phyloP scores from a whole-genome alignment of 352 stramenopile genomes.

The Phytophthora constricta region DNA sequence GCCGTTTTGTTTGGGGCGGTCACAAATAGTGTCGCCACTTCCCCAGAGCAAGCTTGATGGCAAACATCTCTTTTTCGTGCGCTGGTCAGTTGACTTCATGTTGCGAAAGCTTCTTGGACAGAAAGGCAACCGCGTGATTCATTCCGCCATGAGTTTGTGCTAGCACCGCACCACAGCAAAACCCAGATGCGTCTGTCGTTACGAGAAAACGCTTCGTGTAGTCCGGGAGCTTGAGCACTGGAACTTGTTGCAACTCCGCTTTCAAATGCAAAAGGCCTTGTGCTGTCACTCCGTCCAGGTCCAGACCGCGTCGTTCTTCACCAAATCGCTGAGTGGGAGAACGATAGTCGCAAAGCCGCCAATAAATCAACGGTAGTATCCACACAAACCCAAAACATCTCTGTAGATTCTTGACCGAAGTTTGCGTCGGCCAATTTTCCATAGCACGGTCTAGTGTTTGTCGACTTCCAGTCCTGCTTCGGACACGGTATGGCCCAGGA shows the following conservation, averaged over 20 bases:
- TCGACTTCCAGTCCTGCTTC: conserved; percentile 27
- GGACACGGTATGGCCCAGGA: conserved; percentile 37
- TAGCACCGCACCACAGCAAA: conserved; percentile 7
- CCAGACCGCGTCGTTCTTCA: conserved; percentile 27
- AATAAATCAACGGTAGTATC: conserved; percentile 45
- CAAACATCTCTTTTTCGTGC: conserved; percentile 18
- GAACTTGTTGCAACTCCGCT: conserved; percentile 30
- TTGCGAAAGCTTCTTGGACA: conserved; percentile 3
- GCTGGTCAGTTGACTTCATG: conserved; percentile 9
- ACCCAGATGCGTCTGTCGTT: conserved; percentile 39
- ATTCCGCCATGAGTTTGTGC: background rate
- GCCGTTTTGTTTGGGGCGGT: no score
- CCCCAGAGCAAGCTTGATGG: conserved; percentile 6
- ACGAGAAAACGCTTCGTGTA: conserved; percentile 32
- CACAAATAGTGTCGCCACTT: conserved; percentile 17
- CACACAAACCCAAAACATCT: conserved; percentile 34
- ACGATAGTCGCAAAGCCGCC: no score
- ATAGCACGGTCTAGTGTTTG: conserved; percentile 31
- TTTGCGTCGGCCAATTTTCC: conserved; percentile 11
- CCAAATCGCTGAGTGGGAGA: no score
- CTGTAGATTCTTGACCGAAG: conserved; percentile 19
- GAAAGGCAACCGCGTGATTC: conserved; percentile 4
- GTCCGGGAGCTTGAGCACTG: conserved; percentile 35
- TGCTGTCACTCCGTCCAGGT: conserved; percentile 23
- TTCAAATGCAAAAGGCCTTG: conserved; percentile 24